A percentile compares a stretch with the other conserved stretches of the same genome.
These are phyloP conservation scores for Fistulinella cinereoalba DNA, from an alignment of 1,284 basidiomycete species.

Conservation along the genomic window DNA sequence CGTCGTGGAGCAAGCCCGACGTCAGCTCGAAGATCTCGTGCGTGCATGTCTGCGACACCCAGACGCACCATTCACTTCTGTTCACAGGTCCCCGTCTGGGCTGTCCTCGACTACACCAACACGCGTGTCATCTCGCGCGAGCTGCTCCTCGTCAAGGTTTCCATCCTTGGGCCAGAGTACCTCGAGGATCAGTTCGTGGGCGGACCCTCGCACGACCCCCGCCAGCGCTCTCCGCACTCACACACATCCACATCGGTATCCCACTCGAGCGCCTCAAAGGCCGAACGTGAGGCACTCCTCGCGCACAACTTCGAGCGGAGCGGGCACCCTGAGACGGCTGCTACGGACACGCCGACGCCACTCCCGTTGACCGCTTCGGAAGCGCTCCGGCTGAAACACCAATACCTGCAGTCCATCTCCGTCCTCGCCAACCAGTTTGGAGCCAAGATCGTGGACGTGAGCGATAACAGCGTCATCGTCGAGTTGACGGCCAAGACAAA, in stretches of 20 bases:
- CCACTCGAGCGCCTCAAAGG: slow-evolving; percentile 43
- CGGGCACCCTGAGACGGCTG: slow-evolving; percentile 36
- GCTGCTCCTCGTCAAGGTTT: slow-evolving; percentile 87
- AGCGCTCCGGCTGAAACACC: slow-evolving; percentile 85
- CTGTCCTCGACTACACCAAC: slow-evolving; percentile 93
- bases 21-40: slow-evolving; percentile 92
- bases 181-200: slow-evolving; percentile 85
- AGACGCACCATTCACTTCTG: not conserved
- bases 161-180: slow-evolving; percentile 97
- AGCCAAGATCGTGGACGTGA: slow-evolving; percentile 92
- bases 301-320: slow-evolving; percentile 75
- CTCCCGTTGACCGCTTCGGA: slow-evolving; percentile 70
- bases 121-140: slow-evolving; percentile 88
- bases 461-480: slow-evolving; percentile 91
- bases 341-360: slow-evolving; percentile 28
- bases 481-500: slow-evolving; percentile 92
- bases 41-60: no score
- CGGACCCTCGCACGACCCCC: slow-evolving; percentile 78
- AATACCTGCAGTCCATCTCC: slow-evolving; percentile 85
- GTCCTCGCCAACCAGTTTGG: slow-evolving; percentile 88
- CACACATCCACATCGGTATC: slow-evolving; percentile 5
- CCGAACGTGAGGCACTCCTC: slow-evolving; percentile 66
- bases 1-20: slow-evolving; percentile 93
- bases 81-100: slow-evolving; percentile 90
- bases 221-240: slow-evolving; percentile 31